A percentile compares a stretch with the other conserved stretches of the same genome.
Conservation (phyloP, 2,329 filamentous ascomycete genomes). For the Fusarium sp. region DNA sequence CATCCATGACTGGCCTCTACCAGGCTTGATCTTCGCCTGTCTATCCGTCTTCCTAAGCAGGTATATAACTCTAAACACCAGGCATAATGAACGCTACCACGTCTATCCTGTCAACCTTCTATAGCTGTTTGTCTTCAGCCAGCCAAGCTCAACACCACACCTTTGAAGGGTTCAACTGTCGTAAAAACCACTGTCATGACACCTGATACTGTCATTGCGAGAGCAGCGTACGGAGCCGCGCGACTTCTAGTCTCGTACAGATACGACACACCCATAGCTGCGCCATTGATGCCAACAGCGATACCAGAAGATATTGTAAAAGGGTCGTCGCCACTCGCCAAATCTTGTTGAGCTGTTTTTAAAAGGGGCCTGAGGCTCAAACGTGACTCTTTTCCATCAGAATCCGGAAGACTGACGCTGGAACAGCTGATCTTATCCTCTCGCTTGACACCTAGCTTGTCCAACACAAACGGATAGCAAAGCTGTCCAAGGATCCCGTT, state of each 20-base stretch:
- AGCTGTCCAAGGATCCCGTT: conserved; percentile 63
- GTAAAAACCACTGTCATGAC: conserved; percentile 68
- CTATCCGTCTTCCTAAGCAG: conserved; percentile 27
- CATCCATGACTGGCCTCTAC: conserved; percentile 10
- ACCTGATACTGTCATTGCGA: conserved; percentile 70
- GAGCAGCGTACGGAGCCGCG: conserved; percentile 67
- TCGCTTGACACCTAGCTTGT: conserved; percentile 47
- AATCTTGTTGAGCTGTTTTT: conserved; percentile 22
- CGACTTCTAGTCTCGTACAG: conserved; percentile 66
- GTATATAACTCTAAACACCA: conserved; percentile 39
- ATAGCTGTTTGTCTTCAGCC: conserved; percentile 36
- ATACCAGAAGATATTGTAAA: conserved; percentile 64
- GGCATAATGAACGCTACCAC: conserved; percentile 14
- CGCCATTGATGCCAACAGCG: conserved; percentile 69
- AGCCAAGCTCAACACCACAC: conserved; percentile 54
- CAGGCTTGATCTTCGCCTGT: conserved; percentile 22
- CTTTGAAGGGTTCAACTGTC: conserved; percentile 61
- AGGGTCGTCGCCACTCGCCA: conserved; percentile 49
- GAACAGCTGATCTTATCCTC: not conserved
- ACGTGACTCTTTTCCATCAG: conserved; percentile 8
- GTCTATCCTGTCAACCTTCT: conserved; percentile 9
- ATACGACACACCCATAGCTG: conserved; percentile 71
- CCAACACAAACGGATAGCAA: conserved; percentile 54
- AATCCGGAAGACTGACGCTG: not conserved
- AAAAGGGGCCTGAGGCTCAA: conserved; percentile 8